These are phyloP conservation scores for Nothomitra cinnamomea DNA, from an alignment of 2,329 filamentous ascomycete species.

Conservation along the genomic window DNA sequence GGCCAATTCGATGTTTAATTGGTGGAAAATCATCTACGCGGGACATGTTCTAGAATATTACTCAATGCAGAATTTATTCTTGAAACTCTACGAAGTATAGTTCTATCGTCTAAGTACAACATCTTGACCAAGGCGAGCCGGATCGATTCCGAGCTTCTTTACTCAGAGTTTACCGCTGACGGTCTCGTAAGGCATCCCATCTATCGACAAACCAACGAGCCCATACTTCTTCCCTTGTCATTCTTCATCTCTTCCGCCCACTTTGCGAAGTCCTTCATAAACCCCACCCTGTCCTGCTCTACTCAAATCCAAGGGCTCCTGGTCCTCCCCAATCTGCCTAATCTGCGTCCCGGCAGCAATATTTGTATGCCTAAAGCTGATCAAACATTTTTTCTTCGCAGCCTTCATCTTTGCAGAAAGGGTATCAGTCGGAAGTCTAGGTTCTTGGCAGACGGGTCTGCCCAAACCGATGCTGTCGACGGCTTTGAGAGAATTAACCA, in stretches of 20 bases:
- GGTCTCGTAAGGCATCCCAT: neutral
- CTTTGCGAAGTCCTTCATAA: slow-evolving; percentile 29
- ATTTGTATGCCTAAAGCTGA: slow-evolving; percentile 11
- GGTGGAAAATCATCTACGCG: too few relatives aligned
- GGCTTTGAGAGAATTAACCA: slow-evolving; percentile 38
- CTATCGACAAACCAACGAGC: slow-evolving; percentile 22
- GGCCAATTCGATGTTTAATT: too few relatives aligned
- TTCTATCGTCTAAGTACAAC: too few relatives aligned
- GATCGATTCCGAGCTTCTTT: too few relatives aligned
- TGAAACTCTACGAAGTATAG: too few relatives aligned
- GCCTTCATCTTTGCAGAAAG: slow-evolving; percentile 10
- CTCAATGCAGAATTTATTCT: too few relatives aligned
- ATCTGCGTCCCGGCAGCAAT: slow-evolving; percentile 14
- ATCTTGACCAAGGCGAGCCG: too few relatives aligned
- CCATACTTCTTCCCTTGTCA: slow-evolving; percentile 26
- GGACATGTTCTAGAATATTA: too few relatives aligned
- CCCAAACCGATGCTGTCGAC: slow-evolving; percentile 45
- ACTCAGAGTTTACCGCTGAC: neutral
- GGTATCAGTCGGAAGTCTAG: slow-evolving; percentile 17
- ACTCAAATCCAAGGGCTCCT: slow-evolving; percentile 26
- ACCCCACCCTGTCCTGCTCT: slow-evolving; percentile 29
- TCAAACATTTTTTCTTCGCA: slow-evolving; percentile 11
- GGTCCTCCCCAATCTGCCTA: slow-evolving; percentile 13
- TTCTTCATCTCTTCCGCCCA: slow-evolving; percentile 26
- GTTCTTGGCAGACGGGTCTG: slow-evolving; percentile 35